Percentiles rank a stretch among this genome's conserved stretches.
Evolutionary conservation across 202 grass and related monocot species (phyloP).

Genomic region (Bolboschoenoplectus hybrid): DNA sequence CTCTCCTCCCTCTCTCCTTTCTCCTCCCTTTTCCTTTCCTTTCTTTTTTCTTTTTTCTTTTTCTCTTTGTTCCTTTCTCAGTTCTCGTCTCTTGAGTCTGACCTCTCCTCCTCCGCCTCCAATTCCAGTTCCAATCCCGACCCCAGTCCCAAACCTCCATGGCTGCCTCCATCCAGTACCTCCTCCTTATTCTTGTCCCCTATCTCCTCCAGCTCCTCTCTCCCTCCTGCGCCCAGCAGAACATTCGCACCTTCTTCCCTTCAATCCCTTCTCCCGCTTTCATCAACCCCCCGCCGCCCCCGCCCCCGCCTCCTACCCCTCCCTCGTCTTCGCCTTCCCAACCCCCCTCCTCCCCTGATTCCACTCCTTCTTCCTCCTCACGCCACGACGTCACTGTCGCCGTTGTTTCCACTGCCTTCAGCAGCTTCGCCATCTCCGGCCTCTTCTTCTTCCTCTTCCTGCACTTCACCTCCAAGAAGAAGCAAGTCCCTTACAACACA

Average conservation of each 20-base stretch:
- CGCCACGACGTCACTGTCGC: conserved; percentile 63
- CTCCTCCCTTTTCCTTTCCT: background rate
- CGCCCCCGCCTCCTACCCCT: conserved; percentile 29
- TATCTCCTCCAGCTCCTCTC: background rate
- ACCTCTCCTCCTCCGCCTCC: background rate
- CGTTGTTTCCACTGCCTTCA: conserved; percentile 74
- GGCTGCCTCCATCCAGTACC: background rate
- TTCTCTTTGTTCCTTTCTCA: background rate
- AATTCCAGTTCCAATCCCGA: background rate
- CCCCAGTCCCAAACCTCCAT: background rate
- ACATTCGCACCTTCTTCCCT: conserved; percentile 65
- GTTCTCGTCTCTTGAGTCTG: background rate
- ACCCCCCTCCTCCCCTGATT: background rate
- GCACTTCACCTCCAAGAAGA: conserved; percentile 47
- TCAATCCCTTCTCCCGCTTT: conserved; percentile 54
- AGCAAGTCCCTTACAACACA: background rate
- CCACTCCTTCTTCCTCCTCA: conserved; percentile 38
- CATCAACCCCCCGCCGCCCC: conserved; percentile 40
- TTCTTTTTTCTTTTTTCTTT: background rate
- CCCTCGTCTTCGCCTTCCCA: background rate
- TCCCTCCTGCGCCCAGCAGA: conserved; percentile 45
- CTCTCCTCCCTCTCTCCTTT: background rate
- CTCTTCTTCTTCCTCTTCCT: conserved; percentile 77
- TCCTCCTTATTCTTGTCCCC: background rate
- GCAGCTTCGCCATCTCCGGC: conserved; percentile 79